Evolutionary conservation across 345 rosid species (phyloP), one percentile per base, ranked within the genome.

Genomic region (Gossypioides kirkii): DNA sequence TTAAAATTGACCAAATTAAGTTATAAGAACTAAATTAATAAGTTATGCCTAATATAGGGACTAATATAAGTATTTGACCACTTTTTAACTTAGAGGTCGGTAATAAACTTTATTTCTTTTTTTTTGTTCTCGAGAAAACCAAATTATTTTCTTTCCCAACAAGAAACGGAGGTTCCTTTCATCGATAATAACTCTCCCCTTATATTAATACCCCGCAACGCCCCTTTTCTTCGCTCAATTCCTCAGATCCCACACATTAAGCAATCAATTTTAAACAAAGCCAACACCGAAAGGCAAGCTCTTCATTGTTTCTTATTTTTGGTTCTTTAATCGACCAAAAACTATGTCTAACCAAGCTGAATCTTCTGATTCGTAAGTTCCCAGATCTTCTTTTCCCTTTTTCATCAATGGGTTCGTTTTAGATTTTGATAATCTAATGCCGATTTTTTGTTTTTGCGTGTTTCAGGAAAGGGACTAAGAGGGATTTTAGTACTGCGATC

Each of bases 401-500:
- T 54, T 22, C 22, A 55, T 60, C 49, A 56, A 52, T 73, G 72
- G 47, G 28, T 22, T 53, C 38, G 13, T 65, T 26, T 7, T 67
- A 67, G 41, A 2, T 12, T 11, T 8, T 8, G 12, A 8, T 69
- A 26, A 17, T 75, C 69, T 67, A 60, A 43, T 71, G 70, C 41
- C 59, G 66, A n/a, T 75, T 20, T 53, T 72, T 26, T 68, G 64
- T 46, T 55, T 55, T 73, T 32, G 38, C 7, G 38, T 32, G 38
- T 32, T 56, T 10, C 83, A 88, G 93, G 56, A 92, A 91, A 80
- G 91, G 90, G 63, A 74, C 91, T 54, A 94, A 94, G 87, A 90
- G 87, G 76, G 98, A 94, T 71, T 94, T 90, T 73, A 89, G 92
- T 70, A 94, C 97, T 8, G 98, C 97, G 78, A 94, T 89, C 73